Evolutionary conservation across 441 rosid genomes (phyloP).

Genomic region (Kokia cookei): DNA sequence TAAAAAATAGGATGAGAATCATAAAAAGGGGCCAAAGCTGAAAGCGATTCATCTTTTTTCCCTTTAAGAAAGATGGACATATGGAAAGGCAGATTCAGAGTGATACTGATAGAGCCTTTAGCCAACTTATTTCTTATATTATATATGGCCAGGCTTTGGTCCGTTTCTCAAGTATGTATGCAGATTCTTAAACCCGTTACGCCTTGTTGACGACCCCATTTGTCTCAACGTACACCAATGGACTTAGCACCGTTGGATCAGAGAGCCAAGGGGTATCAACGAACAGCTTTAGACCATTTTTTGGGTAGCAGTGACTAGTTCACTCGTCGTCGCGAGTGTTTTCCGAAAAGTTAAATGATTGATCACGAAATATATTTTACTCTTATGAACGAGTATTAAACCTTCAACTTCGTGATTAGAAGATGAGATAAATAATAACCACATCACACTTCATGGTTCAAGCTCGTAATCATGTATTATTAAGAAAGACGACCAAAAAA

Average conservation of each 20-base stretch:
- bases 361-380: rapidly evolving
- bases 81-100: not conserved
- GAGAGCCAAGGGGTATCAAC: not conserved
- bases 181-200: not conserved
- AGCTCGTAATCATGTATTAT: too few species aligned
- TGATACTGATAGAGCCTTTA: too few species aligned
- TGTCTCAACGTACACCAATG: not conserved
- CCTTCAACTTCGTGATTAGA: rapidly evolving
- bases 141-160: not conserved
- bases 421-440: rapidly evolving
- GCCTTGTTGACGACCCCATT: not conserved
- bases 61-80: not conserved
- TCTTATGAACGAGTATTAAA: rapidly evolving
- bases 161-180: not conserved
- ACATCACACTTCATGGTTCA: too few species aligned
- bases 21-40: not conserved
- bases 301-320: too few species aligned
- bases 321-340: too few species aligned
- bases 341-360: too few species aligned
- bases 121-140: not conserved
- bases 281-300: too few species aligned
- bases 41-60: conserved; percentile 3
- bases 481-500: too few species aligned
- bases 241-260: not conserved
- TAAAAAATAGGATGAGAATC: not conserved